These are phyloP conservation scores for Phytophthora citricola DNA, from an alignment of 352 stramenopile species.

Conservation along the genomic window DNA sequence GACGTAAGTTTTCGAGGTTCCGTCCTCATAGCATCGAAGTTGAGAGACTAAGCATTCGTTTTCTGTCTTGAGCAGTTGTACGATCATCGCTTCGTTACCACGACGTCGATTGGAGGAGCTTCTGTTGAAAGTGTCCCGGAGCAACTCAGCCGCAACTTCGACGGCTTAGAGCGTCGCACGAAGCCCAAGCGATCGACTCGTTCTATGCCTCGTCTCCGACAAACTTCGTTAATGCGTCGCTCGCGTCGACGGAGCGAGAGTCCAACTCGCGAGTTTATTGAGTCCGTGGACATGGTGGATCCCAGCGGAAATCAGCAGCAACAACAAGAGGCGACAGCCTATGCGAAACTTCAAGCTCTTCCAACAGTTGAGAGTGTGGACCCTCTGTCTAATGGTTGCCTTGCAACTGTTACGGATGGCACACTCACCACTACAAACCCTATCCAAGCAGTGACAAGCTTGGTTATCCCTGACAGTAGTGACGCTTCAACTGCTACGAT, in stretches of 20 bases:
- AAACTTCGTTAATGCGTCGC: conserved; percentile 30
- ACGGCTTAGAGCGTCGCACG: conserved; percentile 23
- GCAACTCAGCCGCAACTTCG: conserved; percentile 33
- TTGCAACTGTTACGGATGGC: conserved; percentile 4
- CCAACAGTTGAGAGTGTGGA: conserved; percentile 21
- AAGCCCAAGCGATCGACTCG: conserved; percentile 45
- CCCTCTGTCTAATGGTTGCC: conserved; percentile 8
- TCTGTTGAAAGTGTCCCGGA: conserved; percentile 38
- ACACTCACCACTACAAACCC: neutral
- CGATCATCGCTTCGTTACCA: conserved; percentile 57
- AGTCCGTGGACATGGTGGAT: conserved; percentile 29
- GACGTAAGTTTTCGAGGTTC: conserved; percentile 39
- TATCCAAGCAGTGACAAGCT: conserved; percentile 7
- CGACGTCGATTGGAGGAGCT: conserved; percentile 52
- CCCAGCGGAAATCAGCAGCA: conserved; percentile 28
- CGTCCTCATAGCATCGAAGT: neutral
- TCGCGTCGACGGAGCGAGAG: conserved; percentile 59
- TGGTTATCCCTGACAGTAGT: conserved; percentile 20
- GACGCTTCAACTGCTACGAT: conserved; percentile 6
- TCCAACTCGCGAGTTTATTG: conserved; percentile 37
- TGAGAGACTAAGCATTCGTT: conserved; percentile 1
- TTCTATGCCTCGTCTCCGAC: conserved; percentile 48
- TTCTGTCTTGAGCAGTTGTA: conserved; percentile 29
- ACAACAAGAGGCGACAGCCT: conserved; percentile 24
- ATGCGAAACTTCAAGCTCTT: conserved; percentile 15